phyloP scores from a whole-genome alignment of 129 eudicot species.

The Smallanthus sonchifolius region DNA sequence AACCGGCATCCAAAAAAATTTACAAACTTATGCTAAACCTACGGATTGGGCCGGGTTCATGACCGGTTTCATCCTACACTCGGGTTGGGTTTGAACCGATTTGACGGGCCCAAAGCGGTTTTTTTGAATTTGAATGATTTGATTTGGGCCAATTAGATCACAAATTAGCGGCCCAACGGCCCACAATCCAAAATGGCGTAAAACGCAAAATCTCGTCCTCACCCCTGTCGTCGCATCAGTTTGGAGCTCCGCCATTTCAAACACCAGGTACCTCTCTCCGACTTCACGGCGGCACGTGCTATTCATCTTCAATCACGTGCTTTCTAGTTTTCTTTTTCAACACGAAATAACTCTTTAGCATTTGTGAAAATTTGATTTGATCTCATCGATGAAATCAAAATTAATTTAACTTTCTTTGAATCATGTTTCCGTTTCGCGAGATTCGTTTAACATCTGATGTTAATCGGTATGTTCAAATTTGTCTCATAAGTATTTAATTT shows the following conservation, averaged over 20 bases:
- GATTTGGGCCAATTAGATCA: background rate
- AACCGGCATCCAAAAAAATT: too few relatives aligned
- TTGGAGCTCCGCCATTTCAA: conserved; percentile 7
- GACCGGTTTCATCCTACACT: too few relatives aligned
- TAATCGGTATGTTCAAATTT: background rate
- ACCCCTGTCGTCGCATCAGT: background rate
- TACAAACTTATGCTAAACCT: too few relatives aligned
- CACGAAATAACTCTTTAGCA: background rate
- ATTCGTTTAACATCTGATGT: background rate
- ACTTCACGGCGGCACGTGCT: background rate
- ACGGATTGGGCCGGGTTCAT: too few relatives aligned
- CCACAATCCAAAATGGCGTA: background rate
- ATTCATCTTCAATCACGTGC: background rate
- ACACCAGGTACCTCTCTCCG: background rate
- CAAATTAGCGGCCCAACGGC: background rate
- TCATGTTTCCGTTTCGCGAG: background rate
- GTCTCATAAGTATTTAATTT: background rate
- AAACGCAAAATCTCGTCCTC: background rate
- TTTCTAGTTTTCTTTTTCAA: background rate
- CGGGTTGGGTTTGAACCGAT: too few relatives aligned
- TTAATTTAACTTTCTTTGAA: background rate
- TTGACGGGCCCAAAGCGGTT: too few relatives aligned
- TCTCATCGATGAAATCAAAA: background rate
- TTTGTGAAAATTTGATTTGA: background rate
- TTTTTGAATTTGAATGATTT: too few relatives aligned